Evolutionary conservation across 2,329 filamentous ascomycete species (phyloP), one percentile per base, ranked within the genome.

Genomic region (Cytospora mali): DNA sequence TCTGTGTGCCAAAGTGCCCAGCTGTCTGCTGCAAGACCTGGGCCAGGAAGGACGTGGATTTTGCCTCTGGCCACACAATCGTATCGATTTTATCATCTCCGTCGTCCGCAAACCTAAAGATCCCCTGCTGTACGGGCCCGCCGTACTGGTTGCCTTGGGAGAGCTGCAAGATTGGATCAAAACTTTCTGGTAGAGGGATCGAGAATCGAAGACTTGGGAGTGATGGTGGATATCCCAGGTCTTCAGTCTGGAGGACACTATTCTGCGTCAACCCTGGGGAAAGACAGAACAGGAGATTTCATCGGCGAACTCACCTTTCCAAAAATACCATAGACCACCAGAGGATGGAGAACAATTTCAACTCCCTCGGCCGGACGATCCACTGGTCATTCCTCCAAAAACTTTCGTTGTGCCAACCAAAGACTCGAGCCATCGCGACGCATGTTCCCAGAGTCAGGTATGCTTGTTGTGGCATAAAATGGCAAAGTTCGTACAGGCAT

Each of bases 251-350:
- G 31, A 72, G 58, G n/a, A 68, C 65, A 58, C 70, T 70, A 29
- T 27, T 39, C 23, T 29, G n/a, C 2, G 56, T 65, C 52, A 65
- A 29, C 3, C 21, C 18, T n/a, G 35, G 28, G 2, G 18, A 10
- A 13, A n/a, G 29, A 6, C n/a, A n/a, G 23, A 25, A 27, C 25
- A 21, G n/a, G 9, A 2, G 14, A 21, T 9, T 23, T 42, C 21
- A 33, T 29, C 6, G 14, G 46, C 27, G 28, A 29, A 60, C 69
- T 66, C 60, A 72, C 71, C 69, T 69, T 61, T 73, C 71, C 46
- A 73, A 31, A 65, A 70, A 70, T 13, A 71, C 68, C 48, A 71
- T 69, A 1, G 71, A 67, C 71, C 71, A 73, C 71, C 70, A 73
- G 35, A 72, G 58, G 54, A 71, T 69, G 10, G 71, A 73, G 61